Base-by-base conservation (phyloP, 768 basidiomycete species). In the Daedaleopsis sinensis region DNA sequence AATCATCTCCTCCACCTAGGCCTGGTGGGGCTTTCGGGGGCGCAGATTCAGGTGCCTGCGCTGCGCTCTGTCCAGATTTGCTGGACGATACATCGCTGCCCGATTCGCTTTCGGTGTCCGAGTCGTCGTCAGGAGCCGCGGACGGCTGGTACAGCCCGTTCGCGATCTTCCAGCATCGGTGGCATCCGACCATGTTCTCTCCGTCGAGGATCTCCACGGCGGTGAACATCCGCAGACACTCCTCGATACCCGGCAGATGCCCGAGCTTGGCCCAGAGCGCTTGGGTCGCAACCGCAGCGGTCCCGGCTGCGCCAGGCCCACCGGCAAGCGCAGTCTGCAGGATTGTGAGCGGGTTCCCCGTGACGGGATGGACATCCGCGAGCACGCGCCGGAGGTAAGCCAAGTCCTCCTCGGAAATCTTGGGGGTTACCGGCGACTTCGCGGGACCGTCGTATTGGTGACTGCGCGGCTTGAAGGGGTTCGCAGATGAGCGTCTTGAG, bases 101-200 rank as follows among this genome's bases (percentile, higher is more conserved):
- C 15, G 60, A 67, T 16, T 70, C 65, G 21, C 55, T 54, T 12
- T 61, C 54, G 59, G 59, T 64, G n/a, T 64, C 63, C 19, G 58
- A 57, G 43, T 64, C 61, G 13, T 60, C 65, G 15, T 62, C 62
- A 12, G 53, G 38, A 16, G 36, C 10, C 63, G 19, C 42, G 52
- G 8, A 42, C 55, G 75, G 75, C 49, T 76, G 71, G 65, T 87
- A 84, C 58, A 81, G 73, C 18, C 90, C 89, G 69, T 94, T 85
- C 58, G 84, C 86, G 38, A 94, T 87, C 79, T 94, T 95, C 96
- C 96, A 98, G 76, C 96, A 98, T 54, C 89, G 82, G 65, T 90
- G 83, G 72, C 96, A 98, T 0, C 94, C 94, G 55, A 97, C 95
- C 78, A 88, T 90, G 67, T 98, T 97, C 67, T 97, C 96, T 0